phyloP scores from a whole-genome alignment of 2,329 filamentous ascomycete genomes.

The Teratosphaeria zuluensis region DNA sequence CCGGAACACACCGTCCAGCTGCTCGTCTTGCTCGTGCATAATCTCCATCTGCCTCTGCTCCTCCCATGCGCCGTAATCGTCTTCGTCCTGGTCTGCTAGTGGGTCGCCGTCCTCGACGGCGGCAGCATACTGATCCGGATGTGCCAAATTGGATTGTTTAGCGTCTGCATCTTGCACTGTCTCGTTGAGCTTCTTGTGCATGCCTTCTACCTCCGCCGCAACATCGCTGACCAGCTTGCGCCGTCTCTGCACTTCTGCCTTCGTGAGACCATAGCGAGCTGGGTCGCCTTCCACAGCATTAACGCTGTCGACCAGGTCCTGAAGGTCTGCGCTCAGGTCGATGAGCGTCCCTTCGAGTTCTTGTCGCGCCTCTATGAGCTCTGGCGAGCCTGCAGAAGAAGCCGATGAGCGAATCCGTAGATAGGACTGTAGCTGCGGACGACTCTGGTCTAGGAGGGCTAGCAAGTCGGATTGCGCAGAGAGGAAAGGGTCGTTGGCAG shows the following conservation, averaged over 20 bases:
- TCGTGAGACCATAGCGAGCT: conserved; percentile 73
- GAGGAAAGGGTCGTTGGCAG: conserved; percentile 39
- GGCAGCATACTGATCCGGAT: conserved; percentile 44
- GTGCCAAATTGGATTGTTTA: conserved; percentile 47
- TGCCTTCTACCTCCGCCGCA: conserved; percentile 78
- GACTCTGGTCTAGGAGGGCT: conserved; percentile 65
- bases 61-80: conserved; percentile 62
- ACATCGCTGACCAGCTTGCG: conserved; percentile 79
- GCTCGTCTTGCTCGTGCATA: conserved; percentile 89
- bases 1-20: conserved; percentile 82
- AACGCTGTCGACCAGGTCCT: conserved; percentile 80
- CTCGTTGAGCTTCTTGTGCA: conserved; percentile 70
- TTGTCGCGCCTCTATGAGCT: conserved; percentile 51
- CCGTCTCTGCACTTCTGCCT: conserved; percentile 71
- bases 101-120: conserved; percentile 30
- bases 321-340: conserved; percentile 70
- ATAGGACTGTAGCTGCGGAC: conserved; percentile 87
- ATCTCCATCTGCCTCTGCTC: conserved; percentile 83
- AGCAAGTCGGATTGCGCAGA: conserved; percentile 64
- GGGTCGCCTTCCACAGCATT: conserved; percentile 80
- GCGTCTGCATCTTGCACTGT: conserved; percentile 36
- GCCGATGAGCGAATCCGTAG: conserved; percentile 86
- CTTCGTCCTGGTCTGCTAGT: conserved; percentile 29
- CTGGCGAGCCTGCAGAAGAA: conserved; percentile 59
- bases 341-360: conserved; percentile 74